Evolutionary conservation across 1,284 basidiomycete genomes (phyloP).

Genomic region (Papiliotrema laurentii): DNA sequence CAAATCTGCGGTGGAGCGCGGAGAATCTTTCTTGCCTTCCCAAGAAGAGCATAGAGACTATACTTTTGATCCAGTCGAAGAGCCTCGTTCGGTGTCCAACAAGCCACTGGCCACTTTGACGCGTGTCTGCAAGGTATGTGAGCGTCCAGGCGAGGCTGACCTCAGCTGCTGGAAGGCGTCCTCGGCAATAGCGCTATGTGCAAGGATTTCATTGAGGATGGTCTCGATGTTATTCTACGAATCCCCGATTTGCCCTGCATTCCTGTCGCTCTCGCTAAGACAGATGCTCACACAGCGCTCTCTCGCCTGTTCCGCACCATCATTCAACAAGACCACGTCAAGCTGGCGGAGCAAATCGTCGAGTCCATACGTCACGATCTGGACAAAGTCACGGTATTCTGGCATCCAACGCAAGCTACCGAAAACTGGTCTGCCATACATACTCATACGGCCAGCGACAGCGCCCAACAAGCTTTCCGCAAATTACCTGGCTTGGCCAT

Average conservation of each 20-base stretch:
- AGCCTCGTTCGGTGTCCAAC: conserved; percentile 11
- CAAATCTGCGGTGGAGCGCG: conserved; percentile 56
- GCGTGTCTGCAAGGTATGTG: conserved; percentile 24
- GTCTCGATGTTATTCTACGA: conserved; percentile 68
- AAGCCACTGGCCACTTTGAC: conserved; percentile 18
- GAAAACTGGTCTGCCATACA: too few relatives aligned
- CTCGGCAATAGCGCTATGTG: conserved; percentile 84
- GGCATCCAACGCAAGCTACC: too few relatives aligned
- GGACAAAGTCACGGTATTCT: conserved; percentile 65
- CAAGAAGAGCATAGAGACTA: conserved; percentile 20
- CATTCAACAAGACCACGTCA: conserved; percentile 75
- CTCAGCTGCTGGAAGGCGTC: conserved; percentile 67
- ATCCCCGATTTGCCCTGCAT: conserved; percentile 80
- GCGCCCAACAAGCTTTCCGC: conserved; percentile 50
- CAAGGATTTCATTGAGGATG: conserved; percentile 79
- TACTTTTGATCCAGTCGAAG: conserved; percentile 6
- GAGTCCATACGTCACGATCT: conserved; percentile 68
- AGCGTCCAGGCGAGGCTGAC: conserved; percentile 3
- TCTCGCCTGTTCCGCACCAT: conserved; percentile 84
- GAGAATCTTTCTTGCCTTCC: conserved; percentile 20
- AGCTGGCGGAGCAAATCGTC: conserved; percentile 69
- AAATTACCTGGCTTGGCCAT: conserved; percentile 63
- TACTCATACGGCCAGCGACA: too few relatives aligned
- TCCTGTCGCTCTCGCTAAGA: conserved; percentile 82
- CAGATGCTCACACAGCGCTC: conserved; percentile 72